Base-by-base conservation (phyloP, 768 basidiomycete genomes). In the Pleurotus giganteus region DNA sequence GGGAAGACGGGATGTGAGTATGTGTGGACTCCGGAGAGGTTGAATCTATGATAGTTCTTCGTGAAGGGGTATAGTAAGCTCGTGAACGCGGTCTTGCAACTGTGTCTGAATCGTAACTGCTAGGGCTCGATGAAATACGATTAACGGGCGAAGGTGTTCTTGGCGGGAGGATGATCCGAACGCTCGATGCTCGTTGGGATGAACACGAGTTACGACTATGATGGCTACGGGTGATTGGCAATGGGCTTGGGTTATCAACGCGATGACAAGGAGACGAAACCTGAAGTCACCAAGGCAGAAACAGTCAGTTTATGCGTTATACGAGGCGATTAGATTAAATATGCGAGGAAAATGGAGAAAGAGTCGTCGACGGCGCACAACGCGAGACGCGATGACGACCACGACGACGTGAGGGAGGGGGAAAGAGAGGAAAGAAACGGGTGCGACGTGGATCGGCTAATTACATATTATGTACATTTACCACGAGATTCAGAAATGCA, bases 401-500 rank as follows among this genome's bases (percentile, higher is more conserved):
- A 26, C 49, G 34, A 51, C 49, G 49, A 45, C 27, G 44, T 24
- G 44, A 23, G 9, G 44, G 23, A 26, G 17, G 27, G 27, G 26
- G 23, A 45, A 26, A 28, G 17, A 45, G 26, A 51, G 32, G 31
- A 36, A 51, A 13, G 27, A 9, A 37, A 34, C 12, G 23, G 23
- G 29, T 13, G 34, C 29, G 31, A 51, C 31, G 39, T n/a, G 31
- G 11, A 51, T 32, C 3, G 49, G 12, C 11, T 13, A 19, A 32
- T 34, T 51, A 51, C 34, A 45, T 45, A 28, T 24, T 24, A 45
- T 39, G 26, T 45, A 24, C 37, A 51, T 37, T 17, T 51, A 37
- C 9, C 49, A 51, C 24, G 49, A 26, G 49, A 51, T 51, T 51
- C 32, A 2, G 34, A 2, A 19, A n/a, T 51, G 49, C 49, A 51